phyloP scores from a whole-genome alignment of 352 stramenopile species.

The Globisporangium carolinianum region DNA sequence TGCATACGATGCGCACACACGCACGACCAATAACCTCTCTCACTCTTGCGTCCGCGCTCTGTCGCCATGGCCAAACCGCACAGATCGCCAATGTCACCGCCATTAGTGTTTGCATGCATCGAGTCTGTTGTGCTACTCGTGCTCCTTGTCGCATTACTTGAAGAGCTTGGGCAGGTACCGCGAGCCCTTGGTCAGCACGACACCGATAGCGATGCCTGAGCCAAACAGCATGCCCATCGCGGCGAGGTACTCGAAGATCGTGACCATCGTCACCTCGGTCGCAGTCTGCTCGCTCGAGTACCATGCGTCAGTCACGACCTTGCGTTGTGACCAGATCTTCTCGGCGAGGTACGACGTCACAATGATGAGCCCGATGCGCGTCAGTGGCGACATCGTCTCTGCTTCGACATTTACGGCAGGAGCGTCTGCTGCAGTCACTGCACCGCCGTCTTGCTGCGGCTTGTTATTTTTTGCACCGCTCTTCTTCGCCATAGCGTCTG shows the following conservation, averaged over 20 bases:
- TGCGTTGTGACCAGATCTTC: slow-evolving; percentile 77
- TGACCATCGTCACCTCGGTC: slow-evolving; percentile 57
- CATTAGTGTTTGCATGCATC: no score
- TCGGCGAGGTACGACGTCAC: slow-evolving; percentile 68
- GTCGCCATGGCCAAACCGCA: no score
- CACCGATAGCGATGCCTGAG: slow-evolving; percentile 55
- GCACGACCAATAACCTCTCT: no score
- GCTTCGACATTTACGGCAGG: slow-evolving; percentile 12
- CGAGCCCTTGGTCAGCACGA: slow-evolving; percentile 34
- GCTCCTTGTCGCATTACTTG: no score
- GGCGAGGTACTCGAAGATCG: slow-evolving; percentile 67
- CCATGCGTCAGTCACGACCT: slow-evolving; percentile 48
- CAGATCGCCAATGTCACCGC: no score
- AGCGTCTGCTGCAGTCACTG: neutral
- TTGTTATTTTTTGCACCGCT: slow-evolving; percentile 8
- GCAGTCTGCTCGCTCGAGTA: slow-evolving; percentile 52
- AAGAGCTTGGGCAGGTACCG: slow-evolving; percentile 14
- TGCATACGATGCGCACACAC: no score
- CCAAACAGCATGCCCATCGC: slow-evolving; percentile 76
- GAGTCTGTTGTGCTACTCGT: no score
- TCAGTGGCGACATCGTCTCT: slow-evolving; percentile 27
- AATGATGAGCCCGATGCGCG: slow-evolving; percentile 53
- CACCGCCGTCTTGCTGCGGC: neutral
- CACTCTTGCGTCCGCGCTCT: no score
- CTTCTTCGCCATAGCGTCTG: slow-evolving; percentile 8